Conservation (phyloP, 169 alveolate genomes). For the Cryptosporidium parvum region DNA sequence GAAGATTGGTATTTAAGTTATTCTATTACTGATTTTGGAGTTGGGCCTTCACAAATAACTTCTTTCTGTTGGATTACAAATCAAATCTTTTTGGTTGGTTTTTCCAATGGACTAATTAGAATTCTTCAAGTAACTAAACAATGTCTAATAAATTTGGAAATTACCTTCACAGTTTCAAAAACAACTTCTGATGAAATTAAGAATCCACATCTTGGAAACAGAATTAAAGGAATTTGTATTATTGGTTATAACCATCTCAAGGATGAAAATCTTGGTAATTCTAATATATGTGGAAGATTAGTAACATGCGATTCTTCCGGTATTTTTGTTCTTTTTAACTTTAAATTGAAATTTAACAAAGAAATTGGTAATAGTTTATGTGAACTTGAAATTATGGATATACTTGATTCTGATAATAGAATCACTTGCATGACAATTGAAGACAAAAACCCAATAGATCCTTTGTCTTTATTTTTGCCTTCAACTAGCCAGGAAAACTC, state of each 20-base stretch:
- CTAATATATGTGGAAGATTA: neutral
- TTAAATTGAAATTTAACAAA: neutral
- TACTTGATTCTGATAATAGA: slow-evolving; percentile 20
- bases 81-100: slow-evolving; percentile 16
- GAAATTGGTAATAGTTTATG: neutral
- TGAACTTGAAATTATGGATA: neutral
- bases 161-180: neutral
- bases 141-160: neutral
- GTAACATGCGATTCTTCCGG: slow-evolving; percentile 53
- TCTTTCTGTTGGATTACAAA: slow-evolving; percentile 36
- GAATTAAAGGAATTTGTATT: slow-evolving; percentile 50
- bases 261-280: neutral
- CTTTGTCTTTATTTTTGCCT: neutral
- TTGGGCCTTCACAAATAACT: slow-evolving; percentile 18
- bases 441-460: neutral
- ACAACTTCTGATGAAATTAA: neutral
- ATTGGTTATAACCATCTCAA: neutral
- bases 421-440: slow-evolving; percentile 36
- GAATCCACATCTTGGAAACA: slow-evolving; percentile 33
- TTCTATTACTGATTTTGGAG: neutral
- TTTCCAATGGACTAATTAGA: slow-evolving; percentile 28
- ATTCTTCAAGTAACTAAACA: neutral
- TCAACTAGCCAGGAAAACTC: neutral
- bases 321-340: slow-evolving; percentile 34
- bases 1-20: neutral